phyloP scores from a whole-genome alignment of 1,139 yeast species.

The Ogataea hybrid region DNA sequence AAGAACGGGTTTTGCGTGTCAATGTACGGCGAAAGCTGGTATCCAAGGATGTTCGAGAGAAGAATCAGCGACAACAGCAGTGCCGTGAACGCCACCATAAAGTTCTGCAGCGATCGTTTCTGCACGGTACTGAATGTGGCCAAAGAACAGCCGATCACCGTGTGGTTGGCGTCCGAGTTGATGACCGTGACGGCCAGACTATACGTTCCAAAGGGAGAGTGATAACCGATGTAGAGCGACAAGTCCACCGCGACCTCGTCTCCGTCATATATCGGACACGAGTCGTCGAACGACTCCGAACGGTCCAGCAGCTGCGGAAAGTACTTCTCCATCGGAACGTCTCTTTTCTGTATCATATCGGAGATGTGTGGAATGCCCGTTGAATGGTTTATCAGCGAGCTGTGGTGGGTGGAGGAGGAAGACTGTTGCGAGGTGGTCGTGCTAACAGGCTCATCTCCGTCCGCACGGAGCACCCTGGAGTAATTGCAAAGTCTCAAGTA shows the following conservation, averaged over 20 bases:
- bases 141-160: conserved; percentile 46
- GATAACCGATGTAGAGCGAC: conserved; percentile 37
- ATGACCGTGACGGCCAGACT: conserved; percentile 40
- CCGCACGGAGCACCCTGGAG: conserved; percentile 22
- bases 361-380: background rate
- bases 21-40: conserved; percentile 52
- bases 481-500: conserved; percentile 47
- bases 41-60: conserved; percentile 40
- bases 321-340: background rate
- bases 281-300: background rate
- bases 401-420: background rate
- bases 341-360: background rate
- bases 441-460: background rate
- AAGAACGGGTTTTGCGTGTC: conserved; percentile 60
- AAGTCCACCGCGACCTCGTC: conserved; percentile 34
- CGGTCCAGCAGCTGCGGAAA: background rate
- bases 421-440: background rate
- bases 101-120: conserved; percentile 38
- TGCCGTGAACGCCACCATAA: conserved; percentile 42
- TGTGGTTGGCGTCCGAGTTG: conserved; percentile 21
- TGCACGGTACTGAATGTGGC: conserved; percentile 52
- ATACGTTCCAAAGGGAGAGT: conserved; percentile 44
- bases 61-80: conserved; percentile 43
- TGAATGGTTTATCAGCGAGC: background rate
- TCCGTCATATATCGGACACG: conserved; percentile 36